These are phyloP conservation scores for Chrysosphaeria jannelii DNA, from an alignment of 2,329 filamentous ascomycete species.

Conservation along the genomic window DNA sequence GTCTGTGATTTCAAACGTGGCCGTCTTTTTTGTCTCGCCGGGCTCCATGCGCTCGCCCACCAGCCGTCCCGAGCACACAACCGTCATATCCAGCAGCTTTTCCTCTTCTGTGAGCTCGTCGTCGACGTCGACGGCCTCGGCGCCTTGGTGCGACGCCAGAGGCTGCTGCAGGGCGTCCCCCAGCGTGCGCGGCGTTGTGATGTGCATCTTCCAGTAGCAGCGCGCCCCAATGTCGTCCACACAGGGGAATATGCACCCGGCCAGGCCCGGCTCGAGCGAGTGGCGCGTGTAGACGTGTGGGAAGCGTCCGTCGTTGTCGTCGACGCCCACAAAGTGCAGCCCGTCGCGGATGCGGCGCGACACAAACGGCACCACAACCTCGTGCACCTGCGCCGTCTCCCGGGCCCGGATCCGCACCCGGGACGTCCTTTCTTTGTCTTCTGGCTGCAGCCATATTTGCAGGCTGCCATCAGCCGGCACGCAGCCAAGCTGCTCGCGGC, in stretches of 20 bases:
- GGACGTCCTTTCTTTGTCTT: too few relatives aligned
- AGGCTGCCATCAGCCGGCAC: constrained; percentile 24
- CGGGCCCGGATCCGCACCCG: constrained; percentile 3
- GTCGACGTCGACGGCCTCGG: constrained; percentile 5
- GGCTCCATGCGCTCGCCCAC: constrained; percentile 49
- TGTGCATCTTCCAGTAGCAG: constrained; percentile 57
- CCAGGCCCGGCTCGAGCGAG: constrained; percentile 44
- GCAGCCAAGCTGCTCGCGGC: constrained; percentile 23
- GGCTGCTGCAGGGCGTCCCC: constrained; percentile 38
- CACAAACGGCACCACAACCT: constrained; percentile 41
- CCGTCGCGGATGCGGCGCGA: constrained; percentile 55
- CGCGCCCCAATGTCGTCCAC: constrained; percentile 57
- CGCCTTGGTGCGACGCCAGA: constrained; percentile 10
- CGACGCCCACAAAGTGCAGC: constrained; percentile 68
- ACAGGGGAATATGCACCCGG: constrained; percentile 76
- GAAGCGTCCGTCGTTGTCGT: constrained; percentile 51
- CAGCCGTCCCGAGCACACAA: constrained; percentile 71
- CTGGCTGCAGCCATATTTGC: constrained; percentile 8
- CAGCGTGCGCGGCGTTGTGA: constrained; percentile 62
- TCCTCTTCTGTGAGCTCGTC: constrained; percentile 36
- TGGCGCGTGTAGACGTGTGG: constrained; percentile 80
- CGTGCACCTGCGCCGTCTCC: constrained; percentile 6
- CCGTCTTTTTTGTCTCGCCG: constrained; percentile 60
- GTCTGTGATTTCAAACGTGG: constrained; percentile 39
- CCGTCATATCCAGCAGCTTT: constrained; percentile 60